Percentiles rank a stretch among this genome's conserved stretches.
These are phyloP conservation scores for Coix lacrymajobi DNA, from an alignment of 176 grass and related monocot genomes.

Conservation along the genomic window DNA sequence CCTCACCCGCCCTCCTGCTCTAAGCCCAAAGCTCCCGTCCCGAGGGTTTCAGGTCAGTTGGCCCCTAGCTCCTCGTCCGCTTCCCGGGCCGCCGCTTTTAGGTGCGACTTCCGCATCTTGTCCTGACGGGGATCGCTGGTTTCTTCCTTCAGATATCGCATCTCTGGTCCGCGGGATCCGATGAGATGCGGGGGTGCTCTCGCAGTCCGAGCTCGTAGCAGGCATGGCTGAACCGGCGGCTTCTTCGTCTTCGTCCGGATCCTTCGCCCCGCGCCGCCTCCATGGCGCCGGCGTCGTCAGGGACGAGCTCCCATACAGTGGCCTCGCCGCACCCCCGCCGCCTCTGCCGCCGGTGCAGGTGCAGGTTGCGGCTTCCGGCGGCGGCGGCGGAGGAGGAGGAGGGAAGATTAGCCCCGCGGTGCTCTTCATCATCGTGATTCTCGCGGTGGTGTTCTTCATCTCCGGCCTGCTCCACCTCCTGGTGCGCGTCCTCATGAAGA, in stretches of 20 bases:
- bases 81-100: constrained; percentile 35
- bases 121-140: constrained; percentile 7
- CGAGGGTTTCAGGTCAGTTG: constrained; percentile 21
- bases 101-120: constrained; percentile 19
- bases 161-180: constrained; percentile 30
- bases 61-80: constrained; percentile 20
- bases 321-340: neutral
- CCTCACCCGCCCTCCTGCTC: neutral
- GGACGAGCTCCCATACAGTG: constrained; percentile 33
- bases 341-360: neutral
- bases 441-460: constrained; percentile 89
- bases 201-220: constrained; percentile 24
- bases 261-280: constrained; percentile 16
- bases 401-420: constrained; percentile 85
- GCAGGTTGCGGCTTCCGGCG: neutral
- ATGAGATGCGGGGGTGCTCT: constrained; percentile 29
- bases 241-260: constrained; percentile 1
- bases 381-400: neutral
- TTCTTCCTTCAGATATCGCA: constrained; percentile 16
- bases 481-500: constrained; percentile 68
- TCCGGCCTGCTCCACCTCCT: constrained; percentile 89
- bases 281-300: constrained; percentile 27
- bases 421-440: constrained; percentile 85
- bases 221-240: constrained; percentile 29
- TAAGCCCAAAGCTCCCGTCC: constrained; percentile 17